Evolutionary conservation across 768 basidiomycete species (phyloP), one percentile per base, ranked within the genome.

Genomic region (Suillus subluteus): DNA sequence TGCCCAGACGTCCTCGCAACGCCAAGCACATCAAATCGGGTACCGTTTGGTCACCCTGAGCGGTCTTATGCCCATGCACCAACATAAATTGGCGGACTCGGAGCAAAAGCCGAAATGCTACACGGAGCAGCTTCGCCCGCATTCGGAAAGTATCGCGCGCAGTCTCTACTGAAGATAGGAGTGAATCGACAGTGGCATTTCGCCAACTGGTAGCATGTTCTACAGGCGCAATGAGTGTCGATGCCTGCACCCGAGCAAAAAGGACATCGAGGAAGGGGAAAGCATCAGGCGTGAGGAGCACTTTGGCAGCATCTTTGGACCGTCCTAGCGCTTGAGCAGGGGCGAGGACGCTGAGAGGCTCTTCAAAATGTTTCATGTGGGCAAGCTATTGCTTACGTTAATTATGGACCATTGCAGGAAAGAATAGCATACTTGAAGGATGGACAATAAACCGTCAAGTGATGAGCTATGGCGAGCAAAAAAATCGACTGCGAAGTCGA

Each of bases 361-460:
- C 86, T 35, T 82, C 82, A 69, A 91, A 92, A 74, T 94, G 92
- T 67, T 90, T 90, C 74, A 93, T 75, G 72, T 92, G 81, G 0
- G 81, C 80, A 3, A 93, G 78, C 90, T 93, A 68, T 16, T 62
- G 40, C 68, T 64, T 59, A 52, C 41, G 3, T 50, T 41, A 48
- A 54, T 48, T 37, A 56, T n/a, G 26, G 26, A 43, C 21, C 5
- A 7, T 2, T 13, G 41, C 12, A n/a, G 46, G 62, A 43, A 56
- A 4, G 23, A 62, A 18, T n/a, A 40, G 37, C 77, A 65, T 66
- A 90, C 90, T 79, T 92, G 91, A 6, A 94, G 73, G 41, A 87
- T 82, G 8, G 86, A 87, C 12, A 87, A 69, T 11, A 88, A 69
- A 9, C 80, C 79, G 69, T 91, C 89, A 1, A 88, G 71, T 0